phyloP scores from a whole-genome alignment of 208 protist species.

The Leptomonas pyrrhocoris region DNA sequence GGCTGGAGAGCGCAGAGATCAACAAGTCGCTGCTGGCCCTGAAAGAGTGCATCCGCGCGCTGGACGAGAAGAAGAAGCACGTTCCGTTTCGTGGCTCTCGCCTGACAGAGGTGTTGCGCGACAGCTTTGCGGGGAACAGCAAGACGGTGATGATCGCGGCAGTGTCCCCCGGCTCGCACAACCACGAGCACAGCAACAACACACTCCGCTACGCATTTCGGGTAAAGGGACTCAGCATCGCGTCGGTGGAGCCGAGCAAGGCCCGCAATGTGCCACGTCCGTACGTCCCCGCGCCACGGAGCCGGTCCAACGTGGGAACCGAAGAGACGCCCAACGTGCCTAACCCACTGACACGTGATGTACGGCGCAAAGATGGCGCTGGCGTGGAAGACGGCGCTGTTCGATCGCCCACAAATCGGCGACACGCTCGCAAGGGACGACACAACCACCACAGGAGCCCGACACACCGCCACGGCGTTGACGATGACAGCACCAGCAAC shows the following conservation, averaged over 20 bases:
- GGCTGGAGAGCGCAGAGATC: conserved; percentile 98
- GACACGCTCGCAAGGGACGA: not conserved
- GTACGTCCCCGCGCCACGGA: conserved; percentile 14
- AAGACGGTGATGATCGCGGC: conserved; percentile 96
- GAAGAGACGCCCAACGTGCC: not conserved
- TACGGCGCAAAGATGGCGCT: not conserved
- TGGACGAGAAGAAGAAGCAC: conserved; percentile 94
- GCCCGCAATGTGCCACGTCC: conserved; percentile 69
- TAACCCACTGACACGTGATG: conserved; percentile 8
- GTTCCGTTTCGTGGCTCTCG: conserved; percentile 96
- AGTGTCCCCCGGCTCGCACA: conserved; percentile 84
- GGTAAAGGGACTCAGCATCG: conserved; percentile 83
- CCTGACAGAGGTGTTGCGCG: conserved; percentile 95
- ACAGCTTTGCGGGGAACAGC: conserved; percentile 96
- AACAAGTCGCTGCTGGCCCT: conserved; percentile 99
- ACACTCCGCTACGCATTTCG: conserved; percentile 98
- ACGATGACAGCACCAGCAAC: not conserved
- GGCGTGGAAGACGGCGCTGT: not conserved
- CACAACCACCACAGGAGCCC: not conserved
- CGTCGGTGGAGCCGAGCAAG: conserved; percentile 56
- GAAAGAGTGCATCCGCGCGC: conserved; percentile 98
- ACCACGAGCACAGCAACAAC: conserved; percentile 96
- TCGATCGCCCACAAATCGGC: conserved; percentile 4
- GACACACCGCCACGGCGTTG: not conserved
- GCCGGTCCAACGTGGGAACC: not conserved